Evolutionary conservation across 192 early-diverging fungal species (phyloP), one percentile per base, ranked within the genome.

Genomic region (Martensiomyces pterosporus): DNA sequence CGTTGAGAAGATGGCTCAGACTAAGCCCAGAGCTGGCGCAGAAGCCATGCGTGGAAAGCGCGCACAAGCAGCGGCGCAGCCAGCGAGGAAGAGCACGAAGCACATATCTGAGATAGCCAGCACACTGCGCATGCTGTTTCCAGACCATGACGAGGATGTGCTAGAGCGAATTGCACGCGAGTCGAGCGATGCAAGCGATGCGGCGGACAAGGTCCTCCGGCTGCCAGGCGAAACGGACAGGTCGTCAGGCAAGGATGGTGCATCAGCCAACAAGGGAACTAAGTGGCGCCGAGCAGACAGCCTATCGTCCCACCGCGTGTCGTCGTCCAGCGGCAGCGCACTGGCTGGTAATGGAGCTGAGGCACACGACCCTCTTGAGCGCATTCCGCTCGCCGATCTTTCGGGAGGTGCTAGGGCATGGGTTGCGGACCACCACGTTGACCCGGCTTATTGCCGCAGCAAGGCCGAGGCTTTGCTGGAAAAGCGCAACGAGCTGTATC

Each of bases 401-500:
- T 49, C 70, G 4, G 49, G 41, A 3, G 58, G 41, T 17, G 70
- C 70, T 3, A 57, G 70, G 4, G 42, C 27, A 19, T 74, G 70
- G 70, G 51, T 64, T 10, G 43, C 51, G 0, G 43, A 39, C 24
- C 58, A 62, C 43, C 37, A 47, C 9, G 36, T 44, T 4, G 70
- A 66, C 24, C 43, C 70, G 2, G 58, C 43, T 12, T 53, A 58
- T 17, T 74, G 70, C 50, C 63, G 70, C 4, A 17, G 49, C 34
- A 47, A 45, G 2, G 58, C 63, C 4, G 52, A 41, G 15, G 58
- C 43, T 14, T 15, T 39, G 0, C 14, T 58, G n/a, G 24, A 24
- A 4, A 42, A 53, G 34, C 70, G 70, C 47, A 66, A 74, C 49
- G 70, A 58, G 44, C 51, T 74, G 10, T 74, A 74, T 17, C 10